These are phyloP conservation scores for Logfia minima DNA, from an alignment of 129 eudicot species.

Conservation along the genomic window DNA sequence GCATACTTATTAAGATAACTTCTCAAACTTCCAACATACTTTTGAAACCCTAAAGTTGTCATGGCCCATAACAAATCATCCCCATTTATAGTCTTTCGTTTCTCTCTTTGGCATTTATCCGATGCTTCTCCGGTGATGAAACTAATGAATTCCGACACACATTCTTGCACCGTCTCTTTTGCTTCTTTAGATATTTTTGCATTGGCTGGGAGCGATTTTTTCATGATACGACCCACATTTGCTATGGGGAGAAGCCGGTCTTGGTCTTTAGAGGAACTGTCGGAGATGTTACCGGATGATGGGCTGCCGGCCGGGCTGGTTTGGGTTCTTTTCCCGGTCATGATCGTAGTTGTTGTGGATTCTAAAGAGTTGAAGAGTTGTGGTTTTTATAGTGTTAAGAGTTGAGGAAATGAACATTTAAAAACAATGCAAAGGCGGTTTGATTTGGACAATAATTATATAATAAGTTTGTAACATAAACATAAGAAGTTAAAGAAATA, in stretches of 20 bases:
- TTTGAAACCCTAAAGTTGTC: constrained; percentile 69
- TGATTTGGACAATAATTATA: constrained; percentile 43
- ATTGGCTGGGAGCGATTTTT: constrained; percentile 64
- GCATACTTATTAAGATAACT: constrained; percentile 44
- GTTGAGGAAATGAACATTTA: constrained; percentile 21
- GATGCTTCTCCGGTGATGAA: constrained; percentile 74
- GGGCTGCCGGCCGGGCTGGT: constrained; percentile 37
- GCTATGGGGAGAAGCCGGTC: constrained; percentile 68
- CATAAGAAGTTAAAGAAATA: neutral
- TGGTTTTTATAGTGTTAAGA: constrained; percentile 30
- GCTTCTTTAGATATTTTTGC: constrained; percentile 78
- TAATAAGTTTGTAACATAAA: constrained; percentile 7
- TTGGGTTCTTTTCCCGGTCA: constrained; percentile 48
- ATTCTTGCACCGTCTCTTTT: constrained; percentile 69
- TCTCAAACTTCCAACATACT: constrained; percentile 55
- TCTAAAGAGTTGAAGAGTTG: neutral
- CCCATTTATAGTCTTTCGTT: constrained; percentile 71
- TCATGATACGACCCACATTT: constrained; percentile 72
- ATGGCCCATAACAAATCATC: constrained; percentile 78
- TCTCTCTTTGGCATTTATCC: constrained; percentile 71
- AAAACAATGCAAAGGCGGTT: constrained; percentile 41
- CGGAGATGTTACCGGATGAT: constrained; percentile 36
- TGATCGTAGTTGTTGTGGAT: constrained; percentile 23
- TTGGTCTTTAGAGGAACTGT: constrained; percentile 40
- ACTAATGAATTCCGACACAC: constrained; percentile 76